Conservation (phyloP, 2,329 filamentous ascomycete genomes). For the Talaromyces sp. region DNA sequence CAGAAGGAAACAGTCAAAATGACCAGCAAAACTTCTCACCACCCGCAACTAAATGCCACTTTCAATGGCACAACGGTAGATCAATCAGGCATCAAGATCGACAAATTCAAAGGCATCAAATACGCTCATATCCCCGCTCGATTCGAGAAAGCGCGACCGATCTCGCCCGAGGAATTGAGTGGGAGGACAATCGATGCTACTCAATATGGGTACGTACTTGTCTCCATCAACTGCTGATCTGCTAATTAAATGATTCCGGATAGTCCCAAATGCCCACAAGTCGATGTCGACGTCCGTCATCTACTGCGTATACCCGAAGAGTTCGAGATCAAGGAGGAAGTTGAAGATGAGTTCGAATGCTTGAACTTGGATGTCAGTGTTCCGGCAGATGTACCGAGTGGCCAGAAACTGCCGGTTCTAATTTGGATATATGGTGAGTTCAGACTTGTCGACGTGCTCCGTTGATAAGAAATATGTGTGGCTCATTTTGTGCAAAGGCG, state of each 20-base stretch:
- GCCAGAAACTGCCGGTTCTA: slow-evolving; percentile 36
- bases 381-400: slow-evolving; percentile 20
- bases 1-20: slow-evolving; percentile 19
- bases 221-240: not conserved
- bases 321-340: slow-evolving; percentile 27
- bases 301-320: slow-evolving; percentile 43
- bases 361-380: slow-evolving; percentile 43
- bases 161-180: slow-evolving; percentile 22
- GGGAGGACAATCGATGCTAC: slow-evolving; percentile 34
- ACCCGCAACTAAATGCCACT: slow-evolving; percentile 26
- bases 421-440: slow-evolving; percentile 46
- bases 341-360: slow-evolving; percentile 44
- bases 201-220: slow-evolving; percentile 27
- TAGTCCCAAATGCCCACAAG: slow-evolving; percentile 45
- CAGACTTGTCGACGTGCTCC: not conserved
- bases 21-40: slow-evolving; percentile 24
- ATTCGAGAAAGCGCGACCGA: slow-evolving; percentile 29
- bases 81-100: slow-evolving; percentile 19
- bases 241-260: not conserved
- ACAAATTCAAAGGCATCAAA: slow-evolving; percentile 33
- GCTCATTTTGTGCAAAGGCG: slow-evolving; percentile 25
- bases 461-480: not conserved
- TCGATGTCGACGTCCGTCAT: slow-evolving; percentile 41
- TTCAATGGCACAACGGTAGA: slow-evolving; percentile 27
- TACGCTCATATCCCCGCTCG: slow-evolving; percentile 30